phyloP scores from a whole-genome alignment of 2,329 filamentous ascomycete genomes.

The Mycosphaerella sp. region DNA sequence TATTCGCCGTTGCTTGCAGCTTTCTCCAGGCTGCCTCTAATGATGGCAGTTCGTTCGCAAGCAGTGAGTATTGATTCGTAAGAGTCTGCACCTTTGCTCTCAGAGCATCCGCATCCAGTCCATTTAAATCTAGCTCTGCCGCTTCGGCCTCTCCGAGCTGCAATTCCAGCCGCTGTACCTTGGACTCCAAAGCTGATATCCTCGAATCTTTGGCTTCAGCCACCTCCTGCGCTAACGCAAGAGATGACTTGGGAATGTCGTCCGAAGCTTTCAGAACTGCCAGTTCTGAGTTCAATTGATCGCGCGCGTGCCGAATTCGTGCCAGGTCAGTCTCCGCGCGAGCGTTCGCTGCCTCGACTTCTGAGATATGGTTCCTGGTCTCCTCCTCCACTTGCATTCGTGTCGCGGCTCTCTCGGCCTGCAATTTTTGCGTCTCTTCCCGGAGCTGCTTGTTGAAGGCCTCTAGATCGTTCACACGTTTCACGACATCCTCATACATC shows the following conservation, averaged over 20 bases:
- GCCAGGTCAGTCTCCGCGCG: conserved; percentile 78
- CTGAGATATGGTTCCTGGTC: conserved; percentile 62
- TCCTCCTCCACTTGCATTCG: conserved; percentile 77
- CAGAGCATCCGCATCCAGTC: conserved; percentile 63
- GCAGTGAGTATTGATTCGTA: conserved; percentile 71
- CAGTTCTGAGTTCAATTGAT: conserved; percentile 79
- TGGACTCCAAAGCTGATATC: conserved; percentile 74
- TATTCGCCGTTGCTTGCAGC: conserved; percentile 73
- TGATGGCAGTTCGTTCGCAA: conserved; percentile 80
- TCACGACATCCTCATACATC: conserved; percentile 88
- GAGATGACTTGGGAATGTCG: conserved; percentile 65
- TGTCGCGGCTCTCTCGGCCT: conserved; percentile 77
- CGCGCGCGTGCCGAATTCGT: conserved; percentile 73
- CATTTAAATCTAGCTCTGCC: conserved; percentile 45
- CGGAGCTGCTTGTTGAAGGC: conserved; percentile 77
- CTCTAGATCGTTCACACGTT: conserved; percentile 84
- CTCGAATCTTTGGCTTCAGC: conserved; percentile 71
- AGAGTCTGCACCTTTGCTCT: conserved; percentile 67
- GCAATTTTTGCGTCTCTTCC: conserved; percentile 77
- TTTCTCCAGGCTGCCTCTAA: conserved; percentile 91
- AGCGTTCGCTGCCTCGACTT: conserved; percentile 76
- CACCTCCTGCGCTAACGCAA: conserved; percentile 72
- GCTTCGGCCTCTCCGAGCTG: conserved; percentile 45
- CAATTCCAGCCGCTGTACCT: conserved; percentile 64
- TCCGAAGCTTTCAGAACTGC: conserved; percentile 71